Evolutionary conservation across 257 asterid species (phyloP).

Genomic region (Voacanga thouarsii): DNA sequence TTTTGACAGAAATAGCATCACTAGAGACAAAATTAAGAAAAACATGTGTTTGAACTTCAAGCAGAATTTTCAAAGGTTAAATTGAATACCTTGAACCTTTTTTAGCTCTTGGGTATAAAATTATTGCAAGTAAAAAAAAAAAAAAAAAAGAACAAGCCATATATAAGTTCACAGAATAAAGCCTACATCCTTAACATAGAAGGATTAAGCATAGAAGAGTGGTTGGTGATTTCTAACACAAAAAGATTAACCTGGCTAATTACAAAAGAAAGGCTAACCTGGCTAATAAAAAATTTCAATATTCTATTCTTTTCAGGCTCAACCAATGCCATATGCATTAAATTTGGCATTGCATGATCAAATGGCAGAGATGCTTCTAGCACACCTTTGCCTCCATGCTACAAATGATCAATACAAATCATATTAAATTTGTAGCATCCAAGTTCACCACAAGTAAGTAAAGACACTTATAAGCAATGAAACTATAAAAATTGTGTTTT

Average conservation of each 20-base stretch:
- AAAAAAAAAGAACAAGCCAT: too few species aligned
- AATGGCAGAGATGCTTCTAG: constrained; percentile 95
- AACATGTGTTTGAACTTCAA: too few species aligned
- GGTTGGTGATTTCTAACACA: too few species aligned
- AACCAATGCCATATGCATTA: constrained; percentile 89
- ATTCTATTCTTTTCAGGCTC: constrained; percentile 83
- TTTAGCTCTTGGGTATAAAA: too few species aligned
- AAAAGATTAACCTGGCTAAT: too few species aligned
- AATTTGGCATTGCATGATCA: constrained; percentile 88
- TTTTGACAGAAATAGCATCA: not conserved
- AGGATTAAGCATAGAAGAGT: too few species aligned
- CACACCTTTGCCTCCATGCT: constrained; percentile 83
- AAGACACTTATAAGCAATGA: not conserved
- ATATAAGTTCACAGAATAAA: too few species aligned
- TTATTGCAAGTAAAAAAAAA: too few species aligned
- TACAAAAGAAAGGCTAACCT: constrained; percentile 53
- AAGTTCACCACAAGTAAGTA: not conserved
- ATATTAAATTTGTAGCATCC: not conserved
- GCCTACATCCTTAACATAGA: too few species aligned
- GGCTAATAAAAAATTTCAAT: constrained; percentile 81
- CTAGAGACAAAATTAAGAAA: not conserved
- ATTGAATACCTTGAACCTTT: too few species aligned
- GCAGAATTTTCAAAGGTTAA: too few species aligned
- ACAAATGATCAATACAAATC: constrained; percentile 19
- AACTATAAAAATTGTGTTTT: too few species aligned